phyloP scores from a whole-genome alignment of 2,329 filamentous ascomycete genomes.

The Ceratocystiopsis sp. region DNA sequence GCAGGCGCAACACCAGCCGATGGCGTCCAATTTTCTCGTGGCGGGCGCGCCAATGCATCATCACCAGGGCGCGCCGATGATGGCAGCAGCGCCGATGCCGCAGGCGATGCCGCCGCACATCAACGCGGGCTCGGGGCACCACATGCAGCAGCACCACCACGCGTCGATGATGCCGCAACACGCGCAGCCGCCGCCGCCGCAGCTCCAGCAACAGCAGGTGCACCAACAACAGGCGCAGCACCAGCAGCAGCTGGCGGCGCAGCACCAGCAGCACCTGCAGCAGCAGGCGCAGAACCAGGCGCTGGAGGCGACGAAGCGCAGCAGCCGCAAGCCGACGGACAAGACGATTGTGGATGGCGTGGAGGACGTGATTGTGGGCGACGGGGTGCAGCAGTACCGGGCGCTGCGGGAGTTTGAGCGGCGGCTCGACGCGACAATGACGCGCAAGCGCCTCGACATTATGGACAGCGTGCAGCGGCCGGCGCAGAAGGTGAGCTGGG shows the following conservation, averaged over 20 bases:
- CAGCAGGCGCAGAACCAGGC: slow-evolving; percentile 34
- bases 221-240: slow-evolving; percentile 21
- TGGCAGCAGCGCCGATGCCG: slow-evolving; percentile 3
- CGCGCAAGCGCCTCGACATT: slow-evolving; percentile 83
- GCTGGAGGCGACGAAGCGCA: slow-evolving; percentile 55
- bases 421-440: slow-evolving; percentile 78
- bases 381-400: slow-evolving; percentile 68
- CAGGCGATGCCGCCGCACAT: slow-evolving; percentile 1
- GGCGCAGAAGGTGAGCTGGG: slow-evolving; percentile 24
- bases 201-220: background rate
- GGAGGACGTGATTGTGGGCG: slow-evolving; percentile 65
- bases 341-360: slow-evolving; percentile 86
- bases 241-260: slow-evolving; percentile 24
- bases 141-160: background rate
- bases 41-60: slow-evolving; percentile 3
- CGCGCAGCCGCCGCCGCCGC: background rate
- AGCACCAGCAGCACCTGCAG: slow-evolving; percentile 20
- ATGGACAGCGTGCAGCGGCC: slow-evolving; percentile 63
- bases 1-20: background rate
- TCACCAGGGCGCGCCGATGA: slow-evolving; percentile 3
- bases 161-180: background rate
- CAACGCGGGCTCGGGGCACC: background rate
- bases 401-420: slow-evolving; percentile 75
- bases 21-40: too few species aligned
- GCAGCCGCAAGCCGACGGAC: slow-evolving; percentile 81